Conservation (phyloP, 768 basidiomycete species). For the Pulveroboletus sp. region DNA sequence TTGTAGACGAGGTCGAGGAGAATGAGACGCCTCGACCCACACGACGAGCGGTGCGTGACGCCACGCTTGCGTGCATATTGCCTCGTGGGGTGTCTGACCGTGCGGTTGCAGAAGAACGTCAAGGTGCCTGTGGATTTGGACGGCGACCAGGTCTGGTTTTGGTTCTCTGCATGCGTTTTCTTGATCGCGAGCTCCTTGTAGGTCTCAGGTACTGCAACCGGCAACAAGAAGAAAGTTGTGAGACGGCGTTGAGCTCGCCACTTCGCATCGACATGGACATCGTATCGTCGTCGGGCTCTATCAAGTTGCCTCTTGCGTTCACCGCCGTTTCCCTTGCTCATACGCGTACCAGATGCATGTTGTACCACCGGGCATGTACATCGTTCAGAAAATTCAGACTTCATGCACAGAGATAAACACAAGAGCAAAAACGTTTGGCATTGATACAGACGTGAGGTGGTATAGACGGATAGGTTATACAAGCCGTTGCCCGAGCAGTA, state of each 20-base stretch:
- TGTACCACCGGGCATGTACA: background rate
- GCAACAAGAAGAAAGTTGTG: slow-evolving; percentile 19
- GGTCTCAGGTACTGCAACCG: background rate
- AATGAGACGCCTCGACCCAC: slow-evolving; percentile 21
- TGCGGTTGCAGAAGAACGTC: slow-evolving; percentile 20
- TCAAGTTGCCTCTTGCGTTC: too few species aligned
- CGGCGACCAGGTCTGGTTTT: slow-evolving; percentile 23
- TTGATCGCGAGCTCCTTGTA: background rate
- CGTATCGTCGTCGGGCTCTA: too few species aligned
- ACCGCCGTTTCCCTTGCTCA: background rate
- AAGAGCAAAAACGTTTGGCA: slow-evolving; percentile 7
- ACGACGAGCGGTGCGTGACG: slow-evolving; percentile 25
- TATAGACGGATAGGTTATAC: slow-evolving; percentile 16
- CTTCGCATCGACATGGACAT: too few species aligned
- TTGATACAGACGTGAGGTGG: slow-evolving; percentile 20
- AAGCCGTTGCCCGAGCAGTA: slow-evolving; percentile 8
- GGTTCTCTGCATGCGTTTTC: background rate
- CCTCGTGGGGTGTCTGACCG: background rate
- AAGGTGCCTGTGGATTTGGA: slow-evolving; percentile 10
- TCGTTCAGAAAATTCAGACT: too few species aligned
- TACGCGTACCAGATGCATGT: background rate
- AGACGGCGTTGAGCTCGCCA: slow-evolving; percentile 25
- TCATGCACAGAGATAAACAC: too few species aligned
- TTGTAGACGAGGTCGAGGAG: slow-evolving; percentile 20
- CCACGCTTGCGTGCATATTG: background rate